Conservation (phyloP, 371 early-diverging fungal genomes). For the Mucor plumbeus region DNA sequence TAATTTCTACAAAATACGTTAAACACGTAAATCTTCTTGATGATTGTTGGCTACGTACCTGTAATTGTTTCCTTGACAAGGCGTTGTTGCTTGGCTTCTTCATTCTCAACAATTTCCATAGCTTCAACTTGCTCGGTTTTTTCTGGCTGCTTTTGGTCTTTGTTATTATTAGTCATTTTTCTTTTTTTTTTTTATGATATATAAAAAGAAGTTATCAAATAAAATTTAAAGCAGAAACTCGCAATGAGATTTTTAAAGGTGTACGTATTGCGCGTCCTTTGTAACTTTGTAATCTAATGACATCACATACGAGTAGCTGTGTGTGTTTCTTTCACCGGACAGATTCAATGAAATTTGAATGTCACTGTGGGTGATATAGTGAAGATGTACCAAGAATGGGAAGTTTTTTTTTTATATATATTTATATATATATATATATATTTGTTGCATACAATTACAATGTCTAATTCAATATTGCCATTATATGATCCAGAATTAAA, state of each 20-base stretch:
- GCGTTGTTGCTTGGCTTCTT: conserved; percentile 45
- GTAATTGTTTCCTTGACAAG: conserved; percentile 47
- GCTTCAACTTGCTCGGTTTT: conserved; percentile 36
- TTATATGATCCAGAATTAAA: conserved; percentile 23
- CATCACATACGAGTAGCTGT: neutral
- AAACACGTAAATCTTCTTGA: neutral
- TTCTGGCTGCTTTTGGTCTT: conserved; percentile 32
- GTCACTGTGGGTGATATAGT: too few species aligned
- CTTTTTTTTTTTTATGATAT: conserved; percentile 1
- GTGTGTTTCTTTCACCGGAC: neutral
- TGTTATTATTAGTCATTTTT: conserved; percentile 23
- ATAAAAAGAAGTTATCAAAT: neutral
- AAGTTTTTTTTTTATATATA: conserved; percentile 5
- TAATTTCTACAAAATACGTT: conserved; percentile 69
- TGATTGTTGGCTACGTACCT: conserved; percentile 24
- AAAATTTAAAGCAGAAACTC: conserved; percentile 9
- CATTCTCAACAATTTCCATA: conserved; percentile 54
- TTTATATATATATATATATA: too few species aligned
- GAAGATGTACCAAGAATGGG: neutral
- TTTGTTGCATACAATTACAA: neutral
- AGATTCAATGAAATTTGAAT: neutral
- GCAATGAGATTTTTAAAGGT: conserved; percentile 11
- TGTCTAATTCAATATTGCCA: conserved; percentile 6
- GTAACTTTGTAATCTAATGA: conserved; percentile 3
- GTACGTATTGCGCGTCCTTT: conserved; percentile 20